Base-by-base conservation (phyloP, 2,329 filamentous ascomycete species). In the Tolypocladium album region DNA sequence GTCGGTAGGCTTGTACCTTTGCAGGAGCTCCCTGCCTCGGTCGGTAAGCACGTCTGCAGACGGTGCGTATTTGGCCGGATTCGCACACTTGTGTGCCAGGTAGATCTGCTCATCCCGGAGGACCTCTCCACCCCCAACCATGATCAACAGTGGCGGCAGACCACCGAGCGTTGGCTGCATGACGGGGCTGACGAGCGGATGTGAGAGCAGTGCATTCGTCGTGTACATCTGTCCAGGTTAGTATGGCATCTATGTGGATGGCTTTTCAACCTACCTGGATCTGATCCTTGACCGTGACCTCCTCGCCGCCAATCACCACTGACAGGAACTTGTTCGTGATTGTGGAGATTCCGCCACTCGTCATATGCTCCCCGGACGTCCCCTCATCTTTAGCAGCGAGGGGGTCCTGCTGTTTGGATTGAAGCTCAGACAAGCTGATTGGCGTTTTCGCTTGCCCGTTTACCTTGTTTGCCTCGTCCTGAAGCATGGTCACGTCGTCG, bases 41-140 rank as follows among this genome's bases (percentile, higher is more conserved):
- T 87, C 82, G 40, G 87, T 79, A 62, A 94, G 76, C 52, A 84
- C 79, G 0, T 78, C 78, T 43, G 88, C 81, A 0, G 82, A 79
- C 0, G 90, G 89, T 0, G 88, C 82, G 67, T 96, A 97, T 61
- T 84, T 83, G 31, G 81, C 71, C 0, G 94, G 94, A 64, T 95
- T 86, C 15, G 94, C 92, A 50, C 90, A 92, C 74, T 97, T 97
- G 73, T 99, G 94, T 0, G 93, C 94, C 17, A 97, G 69, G 64
- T 96, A 97, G 58, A 97, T 90, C 70, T 97, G 94, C 73, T 99
- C 94, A 67, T 99, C 94, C 15, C 91, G 85, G 22, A 99, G 79
- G 57, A 95, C 82, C 71, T 99, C 94, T 1, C 89, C 92, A 6
- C 93, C 92, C 4, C 93, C 94, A 1, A 88, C 87, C 70, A 96